These are phyloP conservation scores for Rhodotorula kratochvilovae DNA, from an alignment of 768 basidiomycete genomes.

Conservation along the genomic window DNA sequence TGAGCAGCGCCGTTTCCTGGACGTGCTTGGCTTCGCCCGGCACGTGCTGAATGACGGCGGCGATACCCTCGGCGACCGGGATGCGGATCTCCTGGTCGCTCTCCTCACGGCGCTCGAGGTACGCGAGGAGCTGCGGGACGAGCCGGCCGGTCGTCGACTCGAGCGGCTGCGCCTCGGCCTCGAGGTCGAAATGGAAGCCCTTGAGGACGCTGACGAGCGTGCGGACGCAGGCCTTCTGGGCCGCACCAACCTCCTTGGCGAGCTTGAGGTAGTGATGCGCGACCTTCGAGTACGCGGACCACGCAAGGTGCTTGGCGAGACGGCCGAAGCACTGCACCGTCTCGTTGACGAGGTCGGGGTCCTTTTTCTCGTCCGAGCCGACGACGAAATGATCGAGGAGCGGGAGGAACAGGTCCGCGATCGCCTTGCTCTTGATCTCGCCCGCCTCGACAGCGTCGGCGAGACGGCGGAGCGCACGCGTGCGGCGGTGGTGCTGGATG, in stretches of 20 bases:
- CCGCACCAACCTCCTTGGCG: conserved; percentile 56
- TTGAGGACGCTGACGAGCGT: conserved; percentile 77
- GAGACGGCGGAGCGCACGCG: conserved; percentile 39
- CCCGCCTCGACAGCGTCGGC: conserved; percentile 51
- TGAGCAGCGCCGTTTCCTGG: conserved; percentile 72
- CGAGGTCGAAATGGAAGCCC: conserved; percentile 86
- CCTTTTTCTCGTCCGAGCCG: conserved; percentile 53
- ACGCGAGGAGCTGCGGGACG: conserved; percentile 70
- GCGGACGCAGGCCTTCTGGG: conserved; percentile 77
- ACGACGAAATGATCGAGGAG: conserved; percentile 75
- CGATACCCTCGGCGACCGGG: conserved; percentile 79
- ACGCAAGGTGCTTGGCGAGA: conserved; percentile 69
- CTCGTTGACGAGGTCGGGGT: conserved; percentile 86
- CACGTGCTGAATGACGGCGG: conserved; percentile 74
- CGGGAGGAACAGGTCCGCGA: conserved; percentile 80
- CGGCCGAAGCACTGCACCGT: conserved; percentile 74
- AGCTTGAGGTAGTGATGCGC: conserved; percentile 76
- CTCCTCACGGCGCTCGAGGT: conserved; percentile 74
- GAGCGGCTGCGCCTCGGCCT: conserved; percentile 48
- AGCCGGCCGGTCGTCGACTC: conserved; percentile 57
- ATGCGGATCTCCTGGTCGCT: conserved; percentile 78
- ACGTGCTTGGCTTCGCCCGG: conserved; percentile 61
- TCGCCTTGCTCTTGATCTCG: conserved; percentile 61
- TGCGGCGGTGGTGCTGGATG: conserved; percentile 62
- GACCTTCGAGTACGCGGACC: conserved; percentile 75